Percentiles rank a stretch among this genome's conserved stretches.
Evolutionary conservation across 306 rosid genomes (phyloP).

Genomic region (Aeschynomene evenia): DNA sequence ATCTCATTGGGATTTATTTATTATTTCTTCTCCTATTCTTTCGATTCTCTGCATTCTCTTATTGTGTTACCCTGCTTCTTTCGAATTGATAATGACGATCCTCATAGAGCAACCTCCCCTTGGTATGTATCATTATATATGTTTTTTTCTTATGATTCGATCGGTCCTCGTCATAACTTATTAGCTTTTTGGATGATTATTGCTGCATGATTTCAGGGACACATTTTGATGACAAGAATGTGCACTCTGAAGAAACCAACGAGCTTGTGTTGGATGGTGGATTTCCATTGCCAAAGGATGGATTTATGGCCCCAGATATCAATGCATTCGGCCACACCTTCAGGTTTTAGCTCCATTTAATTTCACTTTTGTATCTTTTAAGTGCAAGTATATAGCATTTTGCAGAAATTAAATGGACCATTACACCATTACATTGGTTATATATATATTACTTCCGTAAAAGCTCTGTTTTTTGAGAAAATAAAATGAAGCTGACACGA

Average conservation of each 20-base stretch:
- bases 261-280: constrained; percentile 54
- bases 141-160: too few relatives aligned
- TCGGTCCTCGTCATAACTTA: too few relatives aligned
- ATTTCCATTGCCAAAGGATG: constrained; percentile 42
- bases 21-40: background rate
- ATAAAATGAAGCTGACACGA: background rate
- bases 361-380: background rate
- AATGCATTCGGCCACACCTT: constrained; percentile 59
- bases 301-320: constrained; percentile 44
- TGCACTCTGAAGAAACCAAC: background rate
- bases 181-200: too few relatives aligned
- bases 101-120: constrained; percentile 45
- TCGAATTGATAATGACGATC: constrained; percentile 46
- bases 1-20: background rate
- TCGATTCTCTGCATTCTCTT: background rate
- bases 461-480: background rate
- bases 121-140: constrained; percentile 42
- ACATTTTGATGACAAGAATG: too few relatives aligned
- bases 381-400: background rate
- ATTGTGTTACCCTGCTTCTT: background rate
- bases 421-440: too few relatives aligned
- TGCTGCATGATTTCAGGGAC: too few relatives aligned
- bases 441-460: background rate
- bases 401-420: background rate
- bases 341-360: constrained; percentile 35